phyloP scores from a whole-genome alignment of 768 basidiomycete genomes.

The Tulasnella sp. region DNA sequence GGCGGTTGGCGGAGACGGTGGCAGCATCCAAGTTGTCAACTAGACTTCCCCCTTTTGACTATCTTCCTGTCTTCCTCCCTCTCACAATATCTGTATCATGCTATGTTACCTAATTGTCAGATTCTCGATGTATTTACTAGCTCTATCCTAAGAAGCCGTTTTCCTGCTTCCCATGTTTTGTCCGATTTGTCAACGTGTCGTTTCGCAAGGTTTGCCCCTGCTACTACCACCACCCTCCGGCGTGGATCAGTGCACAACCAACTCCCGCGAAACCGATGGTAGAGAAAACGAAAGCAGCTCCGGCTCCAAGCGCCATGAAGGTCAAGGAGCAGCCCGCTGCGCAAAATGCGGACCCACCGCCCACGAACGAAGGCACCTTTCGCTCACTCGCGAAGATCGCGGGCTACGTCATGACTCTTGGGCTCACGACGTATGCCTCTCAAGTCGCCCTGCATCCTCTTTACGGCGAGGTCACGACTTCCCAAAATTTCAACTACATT shows the following conservation, averaged over 20 bases:
- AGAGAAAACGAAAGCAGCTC: background rate
- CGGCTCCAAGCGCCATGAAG: constrained; percentile 12
- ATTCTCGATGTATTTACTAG: constrained; percentile 22
- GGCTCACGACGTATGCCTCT: constrained; percentile 65
- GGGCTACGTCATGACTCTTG: constrained; percentile 47
- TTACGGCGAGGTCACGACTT: constrained; percentile 65
- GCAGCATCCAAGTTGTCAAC: constrained; percentile 20
- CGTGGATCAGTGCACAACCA: background rate
- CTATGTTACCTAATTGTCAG: background rate
- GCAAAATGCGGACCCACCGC: background rate
- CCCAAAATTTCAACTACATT: constrained; percentile 52
- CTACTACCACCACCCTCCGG: background rate
- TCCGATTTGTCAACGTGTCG: constrained; percentile 27
- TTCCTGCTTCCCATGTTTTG: background rate
- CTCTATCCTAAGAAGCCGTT: background rate
- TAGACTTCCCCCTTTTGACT: background rate
- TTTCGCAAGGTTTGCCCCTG: background rate
- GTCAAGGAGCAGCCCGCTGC: constrained; percentile 11
- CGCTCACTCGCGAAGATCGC: constrained; percentile 37
- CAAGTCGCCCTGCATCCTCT: constrained; percentile 67
- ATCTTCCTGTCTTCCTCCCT: background rate
- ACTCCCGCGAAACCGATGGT: background rate
- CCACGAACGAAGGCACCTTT: background rate
- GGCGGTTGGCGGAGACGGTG: constrained; percentile 25
- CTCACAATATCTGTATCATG: background rate